phyloP scores from a whole-genome alignment of 2,329 filamentous ascomycete genomes.

The Phyllosticta citrichinensis region DNA sequence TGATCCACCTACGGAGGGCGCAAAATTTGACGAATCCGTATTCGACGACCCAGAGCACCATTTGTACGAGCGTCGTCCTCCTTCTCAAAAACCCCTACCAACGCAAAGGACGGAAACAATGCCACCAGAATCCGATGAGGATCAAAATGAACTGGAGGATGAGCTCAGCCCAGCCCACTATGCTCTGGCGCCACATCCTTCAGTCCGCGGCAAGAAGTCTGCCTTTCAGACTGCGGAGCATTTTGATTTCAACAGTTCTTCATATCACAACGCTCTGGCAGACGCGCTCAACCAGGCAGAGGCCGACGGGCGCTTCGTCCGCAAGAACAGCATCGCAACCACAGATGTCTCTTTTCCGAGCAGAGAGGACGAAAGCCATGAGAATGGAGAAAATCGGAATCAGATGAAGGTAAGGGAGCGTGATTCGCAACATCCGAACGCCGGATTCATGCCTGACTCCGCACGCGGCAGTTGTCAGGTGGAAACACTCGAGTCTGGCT shows the following conservation, averaged over 20 bases:
- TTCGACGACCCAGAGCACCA: constrained; percentile 49
- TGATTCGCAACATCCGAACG: constrained; percentile 20
- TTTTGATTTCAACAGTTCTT: constrained; percentile 41
- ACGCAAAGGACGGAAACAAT: background rate
- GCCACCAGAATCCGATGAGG: background rate
- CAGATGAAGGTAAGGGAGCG: background rate
- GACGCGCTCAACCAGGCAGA: constrained; percentile 70
- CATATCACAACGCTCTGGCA: constrained; percentile 71
- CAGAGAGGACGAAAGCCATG: constrained; percentile 16
- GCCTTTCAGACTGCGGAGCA: constrained; percentile 23
- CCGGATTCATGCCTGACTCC: constrained; percentile 41
- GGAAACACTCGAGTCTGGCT: constrained; percentile 13
- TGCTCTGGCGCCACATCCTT: constrained; percentile 5
- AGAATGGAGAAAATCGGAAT: constrained; percentile 19
- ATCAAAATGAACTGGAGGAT: background rate
- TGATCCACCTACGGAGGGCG: constrained; percentile 37
- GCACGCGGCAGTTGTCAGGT: constrained; percentile 35
- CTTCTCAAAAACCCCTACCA: background rate
- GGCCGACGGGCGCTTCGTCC: constrained; percentile 63
- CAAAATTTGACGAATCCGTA: constrained; percentile 60
- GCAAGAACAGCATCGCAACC: constrained; percentile 41
- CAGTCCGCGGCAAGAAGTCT: constrained; percentile 16
- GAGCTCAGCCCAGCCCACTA: background rate
- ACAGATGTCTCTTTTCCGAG: constrained; percentile 17
- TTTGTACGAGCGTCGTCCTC: constrained; percentile 39